These are phyloP conservation scores for Phalaenopsis hybrid DNA, from an alignment of 116 monocot genomes.

Conservation along the genomic window DNA sequence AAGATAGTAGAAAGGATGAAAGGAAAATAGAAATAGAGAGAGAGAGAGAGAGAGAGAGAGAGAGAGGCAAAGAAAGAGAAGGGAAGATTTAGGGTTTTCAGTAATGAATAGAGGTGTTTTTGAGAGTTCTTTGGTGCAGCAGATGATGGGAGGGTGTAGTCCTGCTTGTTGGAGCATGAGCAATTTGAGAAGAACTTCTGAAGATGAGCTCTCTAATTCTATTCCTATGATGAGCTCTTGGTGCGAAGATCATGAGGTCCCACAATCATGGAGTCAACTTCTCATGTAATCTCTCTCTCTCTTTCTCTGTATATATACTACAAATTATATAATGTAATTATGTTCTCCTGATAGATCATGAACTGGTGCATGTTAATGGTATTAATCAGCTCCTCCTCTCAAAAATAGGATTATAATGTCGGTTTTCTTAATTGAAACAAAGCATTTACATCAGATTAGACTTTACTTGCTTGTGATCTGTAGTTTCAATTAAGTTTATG, in stretches of 20 bases:
- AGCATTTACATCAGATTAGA: background rate
- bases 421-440: too few species aligned
- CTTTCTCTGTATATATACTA: too few species aligned
- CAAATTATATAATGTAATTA: background rate
- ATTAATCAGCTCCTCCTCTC: background rate
- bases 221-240: slow-evolving; percentile 24
- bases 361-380: background rate
- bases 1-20: background rate
- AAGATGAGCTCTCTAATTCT: background rate
- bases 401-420: background rate
- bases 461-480: background rate
- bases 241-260: slow-evolving; percentile 49
- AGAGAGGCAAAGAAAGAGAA: background rate
- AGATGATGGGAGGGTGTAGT: slow-evolving; percentile 31
- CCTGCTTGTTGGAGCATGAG: slow-evolving; percentile 18
- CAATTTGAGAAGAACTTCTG: slow-evolving; percentile 29
- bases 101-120: slow-evolving; percentile 28
- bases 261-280: slow-evolving; percentile 67
- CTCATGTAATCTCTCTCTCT: slow-evolving; percentile 46
- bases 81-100: background rate
- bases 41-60: slow-evolving; percentile 11
- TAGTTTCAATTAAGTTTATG: too few species aligned
- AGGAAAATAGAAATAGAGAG: background rate
- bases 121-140: slow-evolving; percentile 28
- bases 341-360: background rate